phyloP scores from a whole-genome alignment of 306 rosid genomes.

The Cucurbita maxima region DNA sequence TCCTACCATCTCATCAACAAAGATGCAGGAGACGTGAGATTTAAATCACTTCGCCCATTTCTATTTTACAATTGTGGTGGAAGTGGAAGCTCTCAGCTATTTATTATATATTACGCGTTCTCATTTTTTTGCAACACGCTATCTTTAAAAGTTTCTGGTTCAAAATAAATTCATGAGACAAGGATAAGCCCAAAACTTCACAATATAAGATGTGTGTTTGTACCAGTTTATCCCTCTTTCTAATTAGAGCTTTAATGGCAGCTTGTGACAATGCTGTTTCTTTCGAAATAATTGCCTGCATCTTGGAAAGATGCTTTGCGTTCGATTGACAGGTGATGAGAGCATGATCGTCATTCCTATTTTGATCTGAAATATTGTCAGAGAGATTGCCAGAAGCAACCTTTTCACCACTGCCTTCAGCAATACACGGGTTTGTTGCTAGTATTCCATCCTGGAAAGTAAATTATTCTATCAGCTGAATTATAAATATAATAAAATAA shows the following conservation, averaged over 20 bases:
- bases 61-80: neutral
- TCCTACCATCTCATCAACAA: neutral
- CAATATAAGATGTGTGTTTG: neutral
- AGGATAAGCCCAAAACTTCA: neutral
- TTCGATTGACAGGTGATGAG: conserved; percentile 15
- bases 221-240: conserved; percentile 59
- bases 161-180: neutral
- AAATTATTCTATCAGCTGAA: conserved; percentile 12
- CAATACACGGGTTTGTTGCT: conserved; percentile 13
- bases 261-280: conserved; percentile 30
- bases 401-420: conserved; percentile 16
- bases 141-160: neutral
- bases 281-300: conserved; percentile 24
- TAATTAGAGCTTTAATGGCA: conserved; percentile 36
- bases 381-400: conserved; percentile 16
- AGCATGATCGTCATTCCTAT: conserved; percentile 7
- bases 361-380: conserved; percentile 21
- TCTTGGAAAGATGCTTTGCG: conserved; percentile 16
- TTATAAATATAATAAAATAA: conserved; percentile 9
- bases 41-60: neutral
- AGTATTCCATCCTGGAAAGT: conserved; percentile 29
- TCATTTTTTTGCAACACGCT: neutral
- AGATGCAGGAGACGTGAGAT: neutral
- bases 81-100: neutral
- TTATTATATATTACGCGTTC: neutral